Evolutionary conservation across 208 protist species (phyloP).

Genomic region (Sergeia podlipaevii): DNA sequence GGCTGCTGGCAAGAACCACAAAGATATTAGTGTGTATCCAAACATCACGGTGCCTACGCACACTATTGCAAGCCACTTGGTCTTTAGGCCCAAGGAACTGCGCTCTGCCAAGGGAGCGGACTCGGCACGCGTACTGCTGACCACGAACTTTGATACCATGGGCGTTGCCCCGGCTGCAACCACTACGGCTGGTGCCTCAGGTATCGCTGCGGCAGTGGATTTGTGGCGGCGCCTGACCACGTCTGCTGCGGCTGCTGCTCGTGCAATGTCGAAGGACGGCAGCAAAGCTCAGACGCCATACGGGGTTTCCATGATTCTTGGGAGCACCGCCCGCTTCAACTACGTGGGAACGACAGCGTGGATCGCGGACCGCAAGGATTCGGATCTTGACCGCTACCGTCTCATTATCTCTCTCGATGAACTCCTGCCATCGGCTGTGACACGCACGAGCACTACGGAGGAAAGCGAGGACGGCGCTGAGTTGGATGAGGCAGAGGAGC

Average conservation of each 20-base stretch:
- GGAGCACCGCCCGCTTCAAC: slow-evolving; percentile 71
- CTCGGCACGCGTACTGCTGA: slow-evolving; percentile 48
- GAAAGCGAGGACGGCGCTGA: slow-evolving; percentile 5
- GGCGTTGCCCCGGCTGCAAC: slow-evolving; percentile 51
- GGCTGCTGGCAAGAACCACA: slow-evolving; percentile 31
- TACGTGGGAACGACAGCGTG: slow-evolving; percentile 63
- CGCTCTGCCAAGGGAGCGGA: slow-evolving; percentile 1
- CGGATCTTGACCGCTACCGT: slow-evolving; percentile 42
- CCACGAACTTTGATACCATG: slow-evolving; percentile 69
- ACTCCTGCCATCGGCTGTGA: slow-evolving; percentile 52
- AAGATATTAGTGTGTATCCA: slow-evolving; percentile 14
- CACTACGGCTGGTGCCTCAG: slow-evolving; percentile 46
- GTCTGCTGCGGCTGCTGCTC: slow-evolving; percentile 6
- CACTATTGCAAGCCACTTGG: slow-evolving; percentile 27
- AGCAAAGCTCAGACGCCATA: slow-evolving; percentile 18
- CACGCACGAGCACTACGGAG: background rate
- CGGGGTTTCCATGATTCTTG: slow-evolving; percentile 44
- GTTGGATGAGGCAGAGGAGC: slow-evolving; percentile 5
- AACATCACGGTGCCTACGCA: slow-evolving; percentile 38
- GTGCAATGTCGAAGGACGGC: slow-evolving; percentile 2
- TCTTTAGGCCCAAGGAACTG: slow-evolving; percentile 25
- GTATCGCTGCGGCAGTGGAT: slow-evolving; percentile 60
- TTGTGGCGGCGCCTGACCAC: slow-evolving; percentile 59
- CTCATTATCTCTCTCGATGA: slow-evolving; percentile 73
- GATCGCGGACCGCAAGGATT: slow-evolving; percentile 32